Base-by-base conservation (phyloP, 2,329 filamentous ascomycete species). In the Dryadomyces quercus-mongolicae region DNA sequence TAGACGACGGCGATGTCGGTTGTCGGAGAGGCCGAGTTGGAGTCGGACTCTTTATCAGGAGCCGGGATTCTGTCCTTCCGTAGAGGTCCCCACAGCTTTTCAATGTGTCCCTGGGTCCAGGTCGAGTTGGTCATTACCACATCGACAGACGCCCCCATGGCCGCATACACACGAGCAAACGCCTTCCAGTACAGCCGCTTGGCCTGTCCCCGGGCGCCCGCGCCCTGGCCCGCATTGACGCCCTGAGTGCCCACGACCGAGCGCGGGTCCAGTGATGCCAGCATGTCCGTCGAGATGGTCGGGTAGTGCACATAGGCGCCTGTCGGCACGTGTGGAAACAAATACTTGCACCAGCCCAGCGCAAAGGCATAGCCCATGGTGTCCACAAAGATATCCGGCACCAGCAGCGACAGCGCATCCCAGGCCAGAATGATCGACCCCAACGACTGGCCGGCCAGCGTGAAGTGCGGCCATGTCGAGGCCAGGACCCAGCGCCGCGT, bases 301-400 rank as follows among this genome's bases (percentile, higher is more conserved):
- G 93, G 93, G 66, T 97, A 98, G 71, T 98, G 93, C 1, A 97
- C 91, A 65, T 98, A 98, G 52, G 93, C 91, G 48, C 81, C 90
- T 0, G 90, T 96, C 0, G 92, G 88, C 1, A 96, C 79, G 40
- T 72, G 68, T 0, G 80, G 85, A 65, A 97, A 97, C 22, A 97
- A 74, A 59, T 86, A 78, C 65, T 90, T 93, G 68, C 78, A 86
- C 3, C 96, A 75, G 9, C 88, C 89, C 12, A 95, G 78, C 0
- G 87, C 80, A 66, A 97, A 98, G 25, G 92, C 90, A 64, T 96
- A 98, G 58, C 93, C 93, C 91, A 98, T 96, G 2, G 93, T 98
- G 65, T 98, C 93, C 62, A 98, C 77, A 66, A 97, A 95, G 52
- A 97, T 79, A 67, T 98, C 93, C 0, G 93, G 93, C 0, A 92